These are phyloP conservation scores for Penicillium sp. DNA, from an alignment of 2,329 filamentous ascomycete species.

Conservation along the genomic window DNA sequence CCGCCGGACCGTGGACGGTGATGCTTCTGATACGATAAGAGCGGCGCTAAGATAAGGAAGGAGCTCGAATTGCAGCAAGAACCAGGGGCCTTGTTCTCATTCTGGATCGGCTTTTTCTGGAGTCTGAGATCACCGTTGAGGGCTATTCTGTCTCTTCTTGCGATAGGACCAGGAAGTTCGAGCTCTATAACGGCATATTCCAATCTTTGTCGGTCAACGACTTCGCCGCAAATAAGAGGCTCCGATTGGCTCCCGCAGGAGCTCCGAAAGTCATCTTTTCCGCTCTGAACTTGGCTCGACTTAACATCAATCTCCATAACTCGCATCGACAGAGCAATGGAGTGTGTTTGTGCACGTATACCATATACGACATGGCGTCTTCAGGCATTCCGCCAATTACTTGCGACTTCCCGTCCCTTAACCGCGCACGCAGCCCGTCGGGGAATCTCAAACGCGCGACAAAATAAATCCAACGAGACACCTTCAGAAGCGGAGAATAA, in stretches of 20 bases:
- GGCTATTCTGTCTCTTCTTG: neutral
- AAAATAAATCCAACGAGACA: slow-evolving; percentile 2
- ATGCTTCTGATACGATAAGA: slow-evolving; percentile 14
- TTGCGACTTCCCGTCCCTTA: neutral
- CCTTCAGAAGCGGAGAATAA: neutral
- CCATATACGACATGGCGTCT: slow-evolving; percentile 37
- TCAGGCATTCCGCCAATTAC: slow-evolving; percentile 24
- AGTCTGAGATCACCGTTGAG: neutral
- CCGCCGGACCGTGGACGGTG: slow-evolving; percentile 7
- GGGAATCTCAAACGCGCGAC: slow-evolving; percentile 15
- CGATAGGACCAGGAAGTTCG: fast-evolving
- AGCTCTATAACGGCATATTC: neutral
- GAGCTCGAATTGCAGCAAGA: neutral
- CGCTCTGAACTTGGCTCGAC: neutral
- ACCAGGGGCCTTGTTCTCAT: neutral
- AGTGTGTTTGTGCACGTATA: slow-evolving; percentile 23
- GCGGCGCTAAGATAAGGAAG: slow-evolving; percentile 20
- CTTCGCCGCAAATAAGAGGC: slow-evolving; percentile 17
- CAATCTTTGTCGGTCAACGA: neutral
- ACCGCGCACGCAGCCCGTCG: slow-evolving; percentile 2
- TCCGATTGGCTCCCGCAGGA: slow-evolving; percentile 16
- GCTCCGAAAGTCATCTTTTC: slow-evolving; percentile 10
- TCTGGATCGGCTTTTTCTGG: neutral
- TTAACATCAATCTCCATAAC: neutral
- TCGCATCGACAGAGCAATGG: slow-evolving; percentile 22